These are phyloP conservation scores for Penicillium coffeae DNA, from an alignment of 495 filamentous ascomycete species.

Conservation along the genomic window DNA sequence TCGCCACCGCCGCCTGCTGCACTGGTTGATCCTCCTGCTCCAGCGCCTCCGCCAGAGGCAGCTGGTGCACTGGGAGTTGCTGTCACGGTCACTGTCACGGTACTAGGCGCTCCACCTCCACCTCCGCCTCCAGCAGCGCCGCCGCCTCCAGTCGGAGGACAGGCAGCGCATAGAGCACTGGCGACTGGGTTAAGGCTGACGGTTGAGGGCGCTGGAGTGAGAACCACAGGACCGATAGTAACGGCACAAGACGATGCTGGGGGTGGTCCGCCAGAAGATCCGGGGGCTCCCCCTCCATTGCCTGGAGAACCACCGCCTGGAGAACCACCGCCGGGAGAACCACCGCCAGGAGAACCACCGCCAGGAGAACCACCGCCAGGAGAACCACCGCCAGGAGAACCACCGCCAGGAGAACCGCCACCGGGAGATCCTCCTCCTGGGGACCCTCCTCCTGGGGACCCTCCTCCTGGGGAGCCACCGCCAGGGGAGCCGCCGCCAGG, in stretches of 20 bases:
- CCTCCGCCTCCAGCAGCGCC: neutral
- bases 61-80: constrained; percentile 2
- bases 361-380: too few relatives aligned
- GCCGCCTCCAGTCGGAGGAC: neutral
- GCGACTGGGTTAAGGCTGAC: constrained; percentile 3
- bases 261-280: neutral
- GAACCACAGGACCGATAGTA: neutral
- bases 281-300: neutral
- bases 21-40: neutral
- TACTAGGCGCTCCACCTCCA: neutral
- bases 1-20: neutral
- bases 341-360: too few relatives aligned
- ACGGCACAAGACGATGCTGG: neutral
- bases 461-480: neutral
- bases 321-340: too few relatives aligned
- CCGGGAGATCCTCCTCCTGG: too few relatives aligned
- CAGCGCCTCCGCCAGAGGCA: neutral
- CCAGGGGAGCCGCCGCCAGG: too few relatives aligned
- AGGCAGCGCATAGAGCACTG: constrained; percentile 12
- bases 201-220: neutral
- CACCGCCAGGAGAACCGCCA: too few relatives aligned
- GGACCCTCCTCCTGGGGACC: too few relatives aligned
- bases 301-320: too few relatives aligned
- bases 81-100: constrained; percentile 11
- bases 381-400: too few relatives aligned